Percentiles rank a stretch among this genome's conserved stretches.
These are phyloP conservation scores for Pythium rhizo-oryzae DNA, from an alignment of 352 stramenopile species.

Conservation along the genomic window DNA sequence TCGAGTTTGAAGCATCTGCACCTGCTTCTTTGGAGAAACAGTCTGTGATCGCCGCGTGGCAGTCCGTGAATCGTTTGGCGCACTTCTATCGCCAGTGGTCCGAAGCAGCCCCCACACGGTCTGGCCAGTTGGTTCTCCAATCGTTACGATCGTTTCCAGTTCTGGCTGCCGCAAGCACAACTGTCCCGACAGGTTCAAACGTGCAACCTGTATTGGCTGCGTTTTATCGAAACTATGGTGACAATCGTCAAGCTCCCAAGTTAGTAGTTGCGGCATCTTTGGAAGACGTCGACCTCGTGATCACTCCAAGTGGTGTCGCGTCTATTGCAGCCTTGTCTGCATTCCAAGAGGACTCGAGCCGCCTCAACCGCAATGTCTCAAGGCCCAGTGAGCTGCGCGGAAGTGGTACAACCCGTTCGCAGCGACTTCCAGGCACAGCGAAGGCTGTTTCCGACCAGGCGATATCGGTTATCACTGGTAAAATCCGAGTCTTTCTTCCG, in stretches of 20 bases:
- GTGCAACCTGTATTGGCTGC: constrained; percentile 5
- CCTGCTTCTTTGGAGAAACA: not conserved
- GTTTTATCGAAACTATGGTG: constrained; percentile 24
- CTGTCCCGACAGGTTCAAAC: not conserved
- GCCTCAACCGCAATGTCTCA: not conserved
- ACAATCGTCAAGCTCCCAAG: not conserved
- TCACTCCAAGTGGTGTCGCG: constrained; percentile 15
- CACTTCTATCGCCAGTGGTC: constrained; percentile 18
- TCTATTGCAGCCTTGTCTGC: constrained; percentile 13
- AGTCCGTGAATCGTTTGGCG: constrained; percentile 27
- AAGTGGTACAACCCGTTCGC: not conserved
- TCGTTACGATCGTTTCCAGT: constrained; percentile 13
- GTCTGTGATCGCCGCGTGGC: constrained; percentile 26
- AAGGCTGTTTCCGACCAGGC: not conserved
- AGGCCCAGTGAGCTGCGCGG: not conserved
- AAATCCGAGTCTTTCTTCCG: constrained; percentile 58
- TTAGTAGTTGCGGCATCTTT: constrained; percentile 17
- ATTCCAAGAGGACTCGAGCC: not conserved
- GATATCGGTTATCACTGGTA: constrained; percentile 38
- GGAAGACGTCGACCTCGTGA: constrained; percentile 21
- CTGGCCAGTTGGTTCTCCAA: not conserved
- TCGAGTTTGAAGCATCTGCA: not conserved
- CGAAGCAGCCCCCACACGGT: not conserved
- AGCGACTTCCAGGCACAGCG: not conserved
- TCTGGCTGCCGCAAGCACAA: not conserved